Evolutionary conservation across 2,329 filamentous ascomycete species (phyloP).

Genomic region (Neoscytalidium dimidiatum): DNA sequence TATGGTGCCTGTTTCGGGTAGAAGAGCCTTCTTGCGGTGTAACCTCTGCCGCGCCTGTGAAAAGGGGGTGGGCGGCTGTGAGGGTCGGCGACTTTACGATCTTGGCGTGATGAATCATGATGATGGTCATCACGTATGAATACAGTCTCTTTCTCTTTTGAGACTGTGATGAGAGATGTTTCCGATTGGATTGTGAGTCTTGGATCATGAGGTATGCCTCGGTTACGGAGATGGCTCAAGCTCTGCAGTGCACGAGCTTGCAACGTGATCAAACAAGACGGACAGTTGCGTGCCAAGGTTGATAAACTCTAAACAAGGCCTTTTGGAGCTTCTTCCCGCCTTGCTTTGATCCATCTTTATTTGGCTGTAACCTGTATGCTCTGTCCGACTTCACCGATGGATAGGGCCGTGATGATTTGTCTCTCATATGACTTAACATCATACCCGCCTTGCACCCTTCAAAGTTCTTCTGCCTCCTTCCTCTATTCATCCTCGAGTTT

Average conservation of each 20-base stretch:
- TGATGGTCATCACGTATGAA: not conserved
- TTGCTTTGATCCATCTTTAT: too few species aligned
- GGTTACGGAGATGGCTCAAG: not conserved
- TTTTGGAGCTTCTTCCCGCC: too few species aligned
- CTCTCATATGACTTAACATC: too few species aligned
- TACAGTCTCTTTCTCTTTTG: not conserved
- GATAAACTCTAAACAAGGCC: too few species aligned
- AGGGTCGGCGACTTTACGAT: not conserved
- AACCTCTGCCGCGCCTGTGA: not conserved
- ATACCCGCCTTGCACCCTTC: too few species aligned
- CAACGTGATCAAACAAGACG: not conserved
- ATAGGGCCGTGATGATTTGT: too few species aligned
- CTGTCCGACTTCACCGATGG: too few species aligned
- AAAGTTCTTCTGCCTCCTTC: too few species aligned
- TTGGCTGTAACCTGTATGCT: too few species aligned
- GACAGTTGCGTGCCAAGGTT: too few species aligned
- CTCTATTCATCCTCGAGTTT: too few species aligned
- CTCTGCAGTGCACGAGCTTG: not conserved
- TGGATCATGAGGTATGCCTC: not conserved
- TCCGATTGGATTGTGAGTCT: not conserved
- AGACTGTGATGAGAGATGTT: not conserved
- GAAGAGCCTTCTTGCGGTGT: not conserved
- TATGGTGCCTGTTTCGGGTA: slow-evolving; percentile 1
- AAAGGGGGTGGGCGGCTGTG: not conserved
- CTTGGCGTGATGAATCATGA: not conserved